These are phyloP conservation scores for Pseudocercospora pini-densiflorae DNA, from an alignment of 2,329 filamentous ascomycete genomes.

Conservation along the genomic window DNA sequence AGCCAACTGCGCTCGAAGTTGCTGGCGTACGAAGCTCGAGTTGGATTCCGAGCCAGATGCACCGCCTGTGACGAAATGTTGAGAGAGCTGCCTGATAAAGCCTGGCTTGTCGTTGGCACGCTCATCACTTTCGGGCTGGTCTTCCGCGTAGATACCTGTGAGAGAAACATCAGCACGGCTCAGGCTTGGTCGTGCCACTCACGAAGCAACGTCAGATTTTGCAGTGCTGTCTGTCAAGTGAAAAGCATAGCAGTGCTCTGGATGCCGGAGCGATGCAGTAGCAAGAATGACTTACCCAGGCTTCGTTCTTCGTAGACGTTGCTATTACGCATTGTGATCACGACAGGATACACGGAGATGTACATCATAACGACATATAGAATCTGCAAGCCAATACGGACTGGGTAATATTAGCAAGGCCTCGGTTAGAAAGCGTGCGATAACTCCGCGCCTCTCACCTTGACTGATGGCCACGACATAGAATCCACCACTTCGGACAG, in stretches of 20 bases:
- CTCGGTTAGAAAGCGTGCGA: background rate
- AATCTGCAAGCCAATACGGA: conserved; percentile 62
- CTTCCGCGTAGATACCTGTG: conserved; percentile 56
- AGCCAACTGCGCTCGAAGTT: conserved; percentile 52
- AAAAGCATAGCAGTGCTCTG: background rate
- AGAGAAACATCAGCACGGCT: background rate
- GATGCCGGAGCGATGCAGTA: background rate
- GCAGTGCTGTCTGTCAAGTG: background rate
- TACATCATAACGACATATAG: conserved; percentile 70
- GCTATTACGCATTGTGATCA: conserved; percentile 63
- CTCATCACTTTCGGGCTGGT: conserved; percentile 23
- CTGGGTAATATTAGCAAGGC: conserved; percentile 36
- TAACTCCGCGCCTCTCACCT: background rate
- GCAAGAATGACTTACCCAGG: conserved; percentile 43
- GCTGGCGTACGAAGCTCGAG: conserved; percentile 46
- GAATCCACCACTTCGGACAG: conserved; percentile 55
- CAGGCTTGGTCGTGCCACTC: no score
- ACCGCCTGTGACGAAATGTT: conserved; percentile 22
- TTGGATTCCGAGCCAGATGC: conserved; percentile 34
- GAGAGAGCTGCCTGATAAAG: conserved; percentile 20
- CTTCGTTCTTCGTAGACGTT: conserved; percentile 67
- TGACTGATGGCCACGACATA: conserved; percentile 50
- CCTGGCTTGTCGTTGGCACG: conserved; percentile 2
- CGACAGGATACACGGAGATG: conserved; percentile 65
- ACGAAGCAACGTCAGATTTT: no score